These are phyloP conservation scores for Eucalyptus paniculata DNA, from an alignment of 345 rosid genomes.

Conservation along the genomic window DNA sequence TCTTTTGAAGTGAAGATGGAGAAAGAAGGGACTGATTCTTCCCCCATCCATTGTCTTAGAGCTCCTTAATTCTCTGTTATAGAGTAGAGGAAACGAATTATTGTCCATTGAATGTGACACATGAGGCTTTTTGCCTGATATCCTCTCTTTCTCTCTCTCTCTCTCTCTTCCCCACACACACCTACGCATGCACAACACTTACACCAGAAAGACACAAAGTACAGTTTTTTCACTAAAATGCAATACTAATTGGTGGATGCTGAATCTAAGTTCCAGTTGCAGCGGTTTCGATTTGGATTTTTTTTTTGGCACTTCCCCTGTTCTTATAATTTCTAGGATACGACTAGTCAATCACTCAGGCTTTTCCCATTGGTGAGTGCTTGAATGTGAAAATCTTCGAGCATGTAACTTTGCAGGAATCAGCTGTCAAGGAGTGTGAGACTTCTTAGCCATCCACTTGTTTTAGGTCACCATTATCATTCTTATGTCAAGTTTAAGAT, in stretches of 20 bases:
- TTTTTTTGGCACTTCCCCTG: neutral
- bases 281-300: neutral
- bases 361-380: neutral
- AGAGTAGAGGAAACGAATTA: neutral
- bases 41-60: neutral
- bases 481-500: neutral
- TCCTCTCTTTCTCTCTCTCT: neutral
- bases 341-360: neutral
- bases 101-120: neutral
- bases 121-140: neutral
- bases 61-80: neutral
- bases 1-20: neutral
- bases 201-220: neutral
- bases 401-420: neutral
- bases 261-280: neutral
- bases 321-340: neutral
- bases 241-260: neutral
- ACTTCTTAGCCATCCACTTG: neutral
- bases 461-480: neutral
- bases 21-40: neutral
- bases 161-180: neutral
- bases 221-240: neutral
- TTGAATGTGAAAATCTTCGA: neutral
- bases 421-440: neutral
- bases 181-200: neutral